Evolutionary conservation across 2,329 filamentous ascomycete species (phyloP).

Genomic region (Fusarium newnesense): DNA sequence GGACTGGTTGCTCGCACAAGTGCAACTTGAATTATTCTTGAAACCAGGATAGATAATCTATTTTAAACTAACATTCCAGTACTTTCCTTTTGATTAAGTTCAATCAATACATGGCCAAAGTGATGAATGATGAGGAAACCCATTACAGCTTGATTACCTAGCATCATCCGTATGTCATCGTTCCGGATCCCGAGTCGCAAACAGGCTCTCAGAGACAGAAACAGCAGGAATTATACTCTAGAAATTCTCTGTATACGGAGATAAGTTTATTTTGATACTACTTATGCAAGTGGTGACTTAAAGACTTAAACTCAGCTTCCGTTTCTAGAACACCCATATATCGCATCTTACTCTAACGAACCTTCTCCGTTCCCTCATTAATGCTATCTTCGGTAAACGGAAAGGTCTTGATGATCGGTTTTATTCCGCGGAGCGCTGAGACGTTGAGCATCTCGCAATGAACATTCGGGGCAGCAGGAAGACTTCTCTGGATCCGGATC

Average conservation of each 20-base stretch:
- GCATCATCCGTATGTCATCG: too few relatives aligned
- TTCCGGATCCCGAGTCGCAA: too few relatives aligned
- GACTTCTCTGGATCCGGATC: not conserved
- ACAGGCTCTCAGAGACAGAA: too few relatives aligned
- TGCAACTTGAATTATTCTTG: fast-evolving
- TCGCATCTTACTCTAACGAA: not conserved
- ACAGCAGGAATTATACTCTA: too few relatives aligned
- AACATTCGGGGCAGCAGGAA: not conserved
- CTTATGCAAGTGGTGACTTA: too few relatives aligned
- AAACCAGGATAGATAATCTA: too few relatives aligned
- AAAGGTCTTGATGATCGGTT: not conserved
- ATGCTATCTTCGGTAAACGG: not conserved
- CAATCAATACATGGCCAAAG: too few relatives aligned
- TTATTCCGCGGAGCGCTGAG: not conserved
- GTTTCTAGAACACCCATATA: not conserved
- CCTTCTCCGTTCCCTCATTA: not conserved
- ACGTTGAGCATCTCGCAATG: not conserved
- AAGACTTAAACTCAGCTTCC: not conserved
- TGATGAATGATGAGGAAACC: fast-evolving
- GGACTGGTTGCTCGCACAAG: too few relatives aligned
- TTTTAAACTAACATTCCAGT: too few relatives aligned
- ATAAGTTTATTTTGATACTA: too few relatives aligned
- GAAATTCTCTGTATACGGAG: too few relatives aligned
- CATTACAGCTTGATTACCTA: not conserved
- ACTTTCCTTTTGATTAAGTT: too few relatives aligned